These are phyloP conservation scores for Hemileccinum rubropunctum DNA, from an alignment of 768 basidiomycete species.

Conservation along the genomic window DNA sequence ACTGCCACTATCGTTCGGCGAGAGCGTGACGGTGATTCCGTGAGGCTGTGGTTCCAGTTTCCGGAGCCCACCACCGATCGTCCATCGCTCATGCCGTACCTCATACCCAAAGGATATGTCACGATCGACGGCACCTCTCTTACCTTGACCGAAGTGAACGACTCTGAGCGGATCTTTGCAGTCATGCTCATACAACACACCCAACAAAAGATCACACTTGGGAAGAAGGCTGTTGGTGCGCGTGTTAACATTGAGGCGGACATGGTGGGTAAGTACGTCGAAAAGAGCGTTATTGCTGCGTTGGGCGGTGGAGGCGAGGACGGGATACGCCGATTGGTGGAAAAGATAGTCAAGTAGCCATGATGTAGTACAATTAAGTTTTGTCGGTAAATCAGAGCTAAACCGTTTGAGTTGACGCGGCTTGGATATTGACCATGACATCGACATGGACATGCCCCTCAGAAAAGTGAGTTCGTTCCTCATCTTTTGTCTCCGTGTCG, in stretches of 20 bases:
- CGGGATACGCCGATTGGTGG: slow-evolving; percentile 48
- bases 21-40: slow-evolving; percentile 78
- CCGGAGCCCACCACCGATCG: slow-evolving; percentile 53
- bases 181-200: slow-evolving; percentile 97
- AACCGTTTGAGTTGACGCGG: neutral
- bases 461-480: slow-evolving; percentile 42
- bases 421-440: slow-evolving; percentile 17
- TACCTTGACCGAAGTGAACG: slow-evolving; percentile 80
- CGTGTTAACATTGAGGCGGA: slow-evolving; percentile 96
- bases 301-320: slow-evolving; percentile 54
- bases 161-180: slow-evolving; percentile 61
- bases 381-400: slow-evolving; percentile 7
- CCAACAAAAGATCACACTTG: slow-evolving; percentile 82
- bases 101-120: slow-evolving; percentile 94
- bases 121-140: slow-evolving; percentile 93
- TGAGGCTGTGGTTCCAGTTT: slow-evolving; percentile 80
- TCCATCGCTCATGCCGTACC: slow-evolving; percentile 70
- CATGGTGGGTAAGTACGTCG: slow-evolving; percentile 90
- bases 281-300: slow-evolving; percentile 74
- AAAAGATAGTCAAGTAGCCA: slow-evolving; percentile 44
- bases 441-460: slow-evolving; percentile 39
- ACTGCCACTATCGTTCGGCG: slow-evolving; percentile 74
- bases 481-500: neutral
- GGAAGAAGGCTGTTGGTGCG: slow-evolving; percentile 68
- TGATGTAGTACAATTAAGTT: neutral